phyloP scores from a whole-genome alignment of 768 basidiomycete species.

The Serpula lacrymans region DNA sequence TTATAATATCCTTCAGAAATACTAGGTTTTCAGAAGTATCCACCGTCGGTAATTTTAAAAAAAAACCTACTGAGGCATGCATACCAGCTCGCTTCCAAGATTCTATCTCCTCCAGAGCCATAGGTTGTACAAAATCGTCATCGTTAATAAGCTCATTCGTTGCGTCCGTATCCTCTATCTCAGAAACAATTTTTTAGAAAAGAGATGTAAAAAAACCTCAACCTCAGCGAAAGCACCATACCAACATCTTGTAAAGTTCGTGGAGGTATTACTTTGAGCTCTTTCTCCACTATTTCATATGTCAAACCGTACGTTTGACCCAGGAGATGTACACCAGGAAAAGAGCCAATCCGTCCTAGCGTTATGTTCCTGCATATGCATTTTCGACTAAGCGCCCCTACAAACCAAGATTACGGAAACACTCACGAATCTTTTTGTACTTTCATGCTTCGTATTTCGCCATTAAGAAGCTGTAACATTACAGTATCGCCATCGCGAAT shows the following conservation, averaged over 20 bases:
- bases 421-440: slow-evolving; percentile 70
- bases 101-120: slow-evolving; percentile 83
- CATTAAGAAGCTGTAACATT: slow-evolving; percentile 74
- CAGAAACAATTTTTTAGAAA: slow-evolving; percentile 1
- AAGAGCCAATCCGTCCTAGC: slow-evolving; percentile 85
- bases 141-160: slow-evolving; percentile 97
- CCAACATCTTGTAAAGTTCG: slow-evolving; percentile 76
- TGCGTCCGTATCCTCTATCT: slow-evolving; percentile 89
- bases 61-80: slow-evolving; percentile 61
- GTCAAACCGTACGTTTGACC: slow-evolving; percentile 84
- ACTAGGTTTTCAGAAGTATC: slow-evolving; percentile 1
- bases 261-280: slow-evolving; percentile 59
- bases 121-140: slow-evolving; percentile 75
- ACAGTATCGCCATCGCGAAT: slow-evolving; percentile 77
- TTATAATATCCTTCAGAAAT: slow-evolving; percentile 82
- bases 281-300: slow-evolving; percentile 79
- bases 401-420: background rate
- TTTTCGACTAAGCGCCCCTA: slow-evolving; percentile 2
- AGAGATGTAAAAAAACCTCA: slow-evolving; percentile 6
- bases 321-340: slow-evolving; percentile 73
- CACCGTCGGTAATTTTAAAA: slow-evolving; percentile 6
- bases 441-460: slow-evolving; percentile 72
- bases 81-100: slow-evolving; percentile 77
- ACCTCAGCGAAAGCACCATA: slow-evolving; percentile 31
- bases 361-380: slow-evolving; percentile 63